Conservation (phyloP, 139 green algal genomes). For the Astrephomene gubernaculifera region DNA sequence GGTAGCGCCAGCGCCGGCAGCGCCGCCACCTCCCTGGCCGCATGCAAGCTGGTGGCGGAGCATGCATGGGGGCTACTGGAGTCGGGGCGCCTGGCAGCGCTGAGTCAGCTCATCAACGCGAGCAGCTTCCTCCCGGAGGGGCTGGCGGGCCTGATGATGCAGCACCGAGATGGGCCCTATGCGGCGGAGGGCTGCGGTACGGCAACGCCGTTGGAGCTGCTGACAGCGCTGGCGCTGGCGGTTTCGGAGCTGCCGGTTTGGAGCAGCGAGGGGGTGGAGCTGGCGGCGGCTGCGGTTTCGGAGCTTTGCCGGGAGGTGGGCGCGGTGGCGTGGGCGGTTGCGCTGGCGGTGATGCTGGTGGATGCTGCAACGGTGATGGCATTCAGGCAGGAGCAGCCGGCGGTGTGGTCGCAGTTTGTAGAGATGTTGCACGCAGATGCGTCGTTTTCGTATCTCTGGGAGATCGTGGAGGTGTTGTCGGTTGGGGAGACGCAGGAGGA, state of each 20-base stretch:
- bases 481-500: not conserved
- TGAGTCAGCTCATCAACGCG: slow-evolving; percentile 45
- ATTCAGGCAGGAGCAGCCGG: slow-evolving; percentile 48
- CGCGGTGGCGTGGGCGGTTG: slow-evolving; percentile 52
- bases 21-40: slow-evolving; percentile 20
- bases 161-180: slow-evolving; percentile 49
- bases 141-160: slow-evolving; percentile 49
- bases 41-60: slow-evolving; percentile 61
- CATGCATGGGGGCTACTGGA: slow-evolving; percentile 71
- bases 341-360: slow-evolving; percentile 72
- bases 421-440: slow-evolving; percentile 15
- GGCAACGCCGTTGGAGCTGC: slow-evolving; percentile 43
- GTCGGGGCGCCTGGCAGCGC: slow-evolving; percentile 43
- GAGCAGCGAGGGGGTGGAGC: slow-evolving; percentile 47
- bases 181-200: slow-evolving; percentile 47
- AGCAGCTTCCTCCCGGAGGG: slow-evolving; percentile 51
- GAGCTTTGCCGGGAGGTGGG: slow-evolving; percentile 53
- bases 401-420: slow-evolving; percentile 42
- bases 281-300: slow-evolving; percentile 55
- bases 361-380: slow-evolving; percentile 50
- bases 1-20: not conserved
- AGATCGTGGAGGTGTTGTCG: slow-evolving; percentile 31
- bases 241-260: slow-evolving; percentile 63
- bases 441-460: slow-evolving; percentile 17
- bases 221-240: slow-evolving; percentile 47